These are phyloP conservation scores for Penicillium palitans DNA, from an alignment of 2,329 filamentous ascomycete genomes.

Conservation along the genomic window DNA sequence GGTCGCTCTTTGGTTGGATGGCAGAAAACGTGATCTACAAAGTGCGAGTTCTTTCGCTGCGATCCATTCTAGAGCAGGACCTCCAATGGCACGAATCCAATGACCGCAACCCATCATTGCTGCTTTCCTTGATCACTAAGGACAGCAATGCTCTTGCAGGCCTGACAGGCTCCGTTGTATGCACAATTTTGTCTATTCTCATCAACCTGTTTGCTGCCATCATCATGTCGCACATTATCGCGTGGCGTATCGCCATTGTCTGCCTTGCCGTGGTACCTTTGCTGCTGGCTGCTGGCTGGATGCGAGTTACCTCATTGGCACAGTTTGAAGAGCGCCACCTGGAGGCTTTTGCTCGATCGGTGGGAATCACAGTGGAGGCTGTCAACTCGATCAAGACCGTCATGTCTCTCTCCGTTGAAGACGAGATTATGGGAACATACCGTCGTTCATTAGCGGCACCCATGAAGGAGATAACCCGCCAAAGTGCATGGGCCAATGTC, in stretches of 20 bases:
- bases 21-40: constrained; percentile 66
- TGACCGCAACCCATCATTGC: constrained; percentile 58
- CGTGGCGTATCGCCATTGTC: constrained; percentile 75
- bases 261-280: constrained; percentile 68
- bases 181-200: constrained; percentile 67
- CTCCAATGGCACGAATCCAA: constrained; percentile 69
- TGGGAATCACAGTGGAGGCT: constrained; percentile 53
- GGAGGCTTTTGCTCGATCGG: constrained; percentile 52
- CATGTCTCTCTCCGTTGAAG: constrained; percentile 52
- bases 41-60: constrained; percentile 63
- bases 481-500: constrained; percentile 47
- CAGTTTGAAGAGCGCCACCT: constrained; percentile 56
- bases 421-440: constrained; percentile 49
- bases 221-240: constrained; percentile 67
- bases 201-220: constrained; percentile 69
- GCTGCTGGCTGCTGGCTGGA: constrained; percentile 65
- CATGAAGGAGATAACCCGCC: constrained; percentile 48
- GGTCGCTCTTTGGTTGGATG: constrained; percentile 57
- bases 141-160: constrained; percentile 69
- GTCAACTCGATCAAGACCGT: constrained; percentile 53
- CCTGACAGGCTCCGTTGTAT: constrained; percentile 69
- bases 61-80: constrained; percentile 64
- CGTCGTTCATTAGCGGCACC: constrained; percentile 46
- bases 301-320: constrained; percentile 63
- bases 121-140: constrained; percentile 67